Conservation (phyloP, 306 rosid genomes). For the Glycyrrhiza uralensis region DNA sequence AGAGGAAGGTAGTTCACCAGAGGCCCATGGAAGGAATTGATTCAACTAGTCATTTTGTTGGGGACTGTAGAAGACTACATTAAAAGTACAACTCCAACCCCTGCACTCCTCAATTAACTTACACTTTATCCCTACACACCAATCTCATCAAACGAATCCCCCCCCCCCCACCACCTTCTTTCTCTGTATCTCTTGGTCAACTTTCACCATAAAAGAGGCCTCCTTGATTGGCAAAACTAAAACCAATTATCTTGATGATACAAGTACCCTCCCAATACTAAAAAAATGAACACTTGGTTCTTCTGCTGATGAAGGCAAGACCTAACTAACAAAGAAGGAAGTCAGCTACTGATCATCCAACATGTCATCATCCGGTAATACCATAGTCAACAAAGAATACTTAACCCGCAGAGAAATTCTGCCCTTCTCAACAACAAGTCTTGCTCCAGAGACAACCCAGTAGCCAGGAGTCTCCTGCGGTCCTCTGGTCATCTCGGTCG, state of each 20-base stretch:
- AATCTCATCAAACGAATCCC: not conserved
- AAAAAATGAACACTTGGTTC: not conserved
- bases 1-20: not conserved
- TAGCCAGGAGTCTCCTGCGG: constrained; percentile 95
- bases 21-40: constrained; percentile 17
- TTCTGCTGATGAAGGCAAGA: constrained; percentile 13
- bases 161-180: no score
- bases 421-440: constrained; percentile 83
- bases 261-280: not conserved
- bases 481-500: constrained; percentile 92
- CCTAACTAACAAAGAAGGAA: constrained; percentile 17
- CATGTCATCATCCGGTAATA: constrained; percentile 71
- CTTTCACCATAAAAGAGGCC: not conserved
- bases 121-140: not conserved
- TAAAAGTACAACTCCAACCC: constrained; percentile 1
- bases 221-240: not conserved
- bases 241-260: not conserved
- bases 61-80: constrained; percentile 3
- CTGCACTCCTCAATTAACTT: not conserved
- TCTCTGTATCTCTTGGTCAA: not conserved
- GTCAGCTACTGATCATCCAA: constrained; percentile 48
- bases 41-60: constrained; percentile 7
- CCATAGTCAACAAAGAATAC: constrained; percentile 74
- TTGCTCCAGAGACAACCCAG: constrained; percentile 98
- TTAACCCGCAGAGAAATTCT: constrained; percentile 76